Base-by-base conservation (phyloP, 495 filamentous ascomycete species). In the Xylaria scruposa region DNA sequence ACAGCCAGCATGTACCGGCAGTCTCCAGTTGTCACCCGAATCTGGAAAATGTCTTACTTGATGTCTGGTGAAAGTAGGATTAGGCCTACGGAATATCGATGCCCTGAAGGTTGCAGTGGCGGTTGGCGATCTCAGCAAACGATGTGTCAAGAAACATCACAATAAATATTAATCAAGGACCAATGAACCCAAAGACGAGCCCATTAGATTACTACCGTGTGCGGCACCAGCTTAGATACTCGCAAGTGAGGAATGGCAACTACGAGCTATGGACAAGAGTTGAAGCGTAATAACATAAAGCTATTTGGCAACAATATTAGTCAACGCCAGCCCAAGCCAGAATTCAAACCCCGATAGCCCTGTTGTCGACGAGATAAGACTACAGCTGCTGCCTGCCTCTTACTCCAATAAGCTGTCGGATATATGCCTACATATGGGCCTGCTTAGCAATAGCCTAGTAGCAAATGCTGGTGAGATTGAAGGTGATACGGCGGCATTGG, bases 291-390 rank as follows among this genome's bases (percentile, higher is more conserved):
- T 29, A 26, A 21, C 24, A 40, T 10, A 13, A 29, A 47, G 36
- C 63, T 0, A 46, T 66, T 51, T 66, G 46, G 2, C 46, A 53
- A 66, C 17, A 38, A 38, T 53, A 66, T 66, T 66, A 53, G 63
- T 66, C 63, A 44, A 65, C 13, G 26, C 4, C 33, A 49, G 29
- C 54, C 54, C 10, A 8, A 33, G 8, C 26, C 3, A 38, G 21
- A 36, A 24, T 4, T 44, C 15, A 21, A 21, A 66, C 24, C 63
- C 29, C 3, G 31, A 31, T 21, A 66, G 63, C 29, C 26, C 6
- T 31, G 29, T 53, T 66, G 51, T 53, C 46, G 46, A 53, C 46
- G 46, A 21, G 26, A 46, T 66, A 66, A 46, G 63, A 12, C 29
- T 38, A 29, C 44, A 12, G 44, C 24, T 38, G 17, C n/a, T 31